Evolutionary conservation across 2,329 filamentous ascomycete species (phyloP).

Genomic region (Venturia asperata): DNA sequence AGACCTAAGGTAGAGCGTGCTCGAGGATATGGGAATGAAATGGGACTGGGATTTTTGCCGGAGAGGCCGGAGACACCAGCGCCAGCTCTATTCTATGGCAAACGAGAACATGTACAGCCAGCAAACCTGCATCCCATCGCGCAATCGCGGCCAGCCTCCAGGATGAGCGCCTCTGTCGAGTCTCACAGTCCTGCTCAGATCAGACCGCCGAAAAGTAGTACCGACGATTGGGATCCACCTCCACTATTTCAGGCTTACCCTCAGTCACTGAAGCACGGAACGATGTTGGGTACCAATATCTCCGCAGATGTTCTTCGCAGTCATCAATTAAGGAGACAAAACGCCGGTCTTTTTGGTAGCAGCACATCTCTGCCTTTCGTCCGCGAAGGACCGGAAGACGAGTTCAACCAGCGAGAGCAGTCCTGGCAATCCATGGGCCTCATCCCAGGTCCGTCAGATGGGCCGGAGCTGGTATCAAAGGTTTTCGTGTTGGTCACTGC

Average conservation of each 20-base stretch:
- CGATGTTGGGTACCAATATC: constrained; percentile 58
- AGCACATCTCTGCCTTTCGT: constrained; percentile 17
- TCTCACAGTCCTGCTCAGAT: neutral
- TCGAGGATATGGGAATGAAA: constrained; percentile 38
- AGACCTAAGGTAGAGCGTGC: constrained; percentile 43
- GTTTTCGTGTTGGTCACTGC: constrained; percentile 65
- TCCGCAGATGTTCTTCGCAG: constrained; percentile 49
- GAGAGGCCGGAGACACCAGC: constrained; percentile 16
- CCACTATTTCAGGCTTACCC: constrained; percentile 83
- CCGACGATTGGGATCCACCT: constrained; percentile 46
- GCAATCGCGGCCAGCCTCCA: constrained; percentile 11
- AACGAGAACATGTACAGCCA: neutral
- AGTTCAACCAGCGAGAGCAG: neutral
- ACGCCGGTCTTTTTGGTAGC: constrained; percentile 17
- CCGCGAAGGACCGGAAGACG: constrained; percentile 1
- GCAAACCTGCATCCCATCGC: neutral
- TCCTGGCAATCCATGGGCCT: neutral
- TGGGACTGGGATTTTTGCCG: constrained; percentile 28
- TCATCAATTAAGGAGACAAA: constrained; percentile 11
- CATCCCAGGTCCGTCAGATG: constrained; percentile 25
- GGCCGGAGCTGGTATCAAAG: constrained; percentile 62
- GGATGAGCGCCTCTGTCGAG: neutral
- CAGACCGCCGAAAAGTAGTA: neutral
- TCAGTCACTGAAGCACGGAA: constrained; percentile 70
- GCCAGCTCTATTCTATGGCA: constrained; percentile 3